Percentiles rank a stretch among this genome's conserved stretches.
Evolutionary conservation across 805 yeast genomes (phyloP).

Genomic region (Candida silvatica): DNA sequence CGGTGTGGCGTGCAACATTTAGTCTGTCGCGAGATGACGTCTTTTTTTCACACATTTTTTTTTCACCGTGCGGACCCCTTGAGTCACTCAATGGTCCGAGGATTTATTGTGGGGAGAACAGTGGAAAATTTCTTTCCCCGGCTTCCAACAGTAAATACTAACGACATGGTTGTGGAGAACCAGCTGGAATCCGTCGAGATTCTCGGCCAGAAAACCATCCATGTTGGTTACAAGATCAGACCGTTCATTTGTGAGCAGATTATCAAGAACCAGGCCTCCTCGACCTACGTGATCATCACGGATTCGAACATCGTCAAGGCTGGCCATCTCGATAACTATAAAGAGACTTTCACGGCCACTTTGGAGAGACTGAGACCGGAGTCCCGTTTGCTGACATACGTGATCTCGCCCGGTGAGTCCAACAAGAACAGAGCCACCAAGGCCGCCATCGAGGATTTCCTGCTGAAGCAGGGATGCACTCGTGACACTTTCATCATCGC

Average conservation of each 20-base stretch:
- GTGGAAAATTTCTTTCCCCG: no score
- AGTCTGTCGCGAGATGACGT: no score
- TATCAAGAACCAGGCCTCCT: constrained; percentile 55
- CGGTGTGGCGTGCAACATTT: no score
- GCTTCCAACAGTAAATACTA: no score
- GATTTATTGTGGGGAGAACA: no score
- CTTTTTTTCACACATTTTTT: no score
- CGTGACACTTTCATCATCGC: constrained; percentile 93
- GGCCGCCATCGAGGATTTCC: constrained; percentile 86
- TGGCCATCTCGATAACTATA: constrained; percentile 47
- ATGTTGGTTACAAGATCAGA: constrained; percentile 79
- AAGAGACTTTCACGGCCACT: constrained; percentile 30
- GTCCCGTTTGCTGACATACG: constrained; percentile 63
- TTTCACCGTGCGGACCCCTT: no score
- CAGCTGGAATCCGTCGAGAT: constrained; percentile 52
- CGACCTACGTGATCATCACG: constrained; percentile 87
- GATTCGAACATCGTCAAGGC: constrained; percentile 71
- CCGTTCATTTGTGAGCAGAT: constrained; percentile 66
- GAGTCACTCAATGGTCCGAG: no score
- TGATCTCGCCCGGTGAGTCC: constrained; percentile 88
- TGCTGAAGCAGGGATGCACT: constrained; percentile 79
- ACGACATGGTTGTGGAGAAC: constrained; percentile 10
- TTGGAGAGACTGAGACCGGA: constrained; percentile 33
- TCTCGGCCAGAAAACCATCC: constrained; percentile 76
- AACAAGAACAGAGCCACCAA: constrained; percentile 83